phyloP scores from a whole-genome alignment of 78 protist species.

The Dictyostelium purpureum region DNA sequence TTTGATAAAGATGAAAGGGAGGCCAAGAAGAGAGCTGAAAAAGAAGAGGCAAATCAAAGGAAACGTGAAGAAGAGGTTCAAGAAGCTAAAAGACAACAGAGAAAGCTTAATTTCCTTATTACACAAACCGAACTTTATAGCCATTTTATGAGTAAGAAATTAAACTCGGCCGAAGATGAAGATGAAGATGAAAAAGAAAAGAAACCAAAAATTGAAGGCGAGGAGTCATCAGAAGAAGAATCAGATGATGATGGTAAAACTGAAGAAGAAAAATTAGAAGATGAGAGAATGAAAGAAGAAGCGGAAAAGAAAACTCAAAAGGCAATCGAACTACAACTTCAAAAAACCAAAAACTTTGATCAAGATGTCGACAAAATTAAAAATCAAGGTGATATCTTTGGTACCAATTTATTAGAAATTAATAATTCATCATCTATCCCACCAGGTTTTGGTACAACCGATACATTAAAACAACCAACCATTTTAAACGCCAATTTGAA shows the following conservation, averaged over 20 bases:
- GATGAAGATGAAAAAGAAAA: background rate
- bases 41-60: constrained; percentile 72
- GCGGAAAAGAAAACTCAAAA: constrained; percentile 28
- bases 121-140: constrained; percentile 95
- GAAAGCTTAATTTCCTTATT: constrained; percentile 92
- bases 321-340: constrained; percentile 40
- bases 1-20: constrained; percentile 81
- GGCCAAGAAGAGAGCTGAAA: constrained; percentile 77
- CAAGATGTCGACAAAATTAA: constrained; percentile 35
- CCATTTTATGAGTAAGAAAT: constrained; percentile 92
- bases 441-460: background rate
- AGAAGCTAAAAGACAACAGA: constrained; percentile 93
- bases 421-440: background rate
- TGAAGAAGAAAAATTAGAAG: constrained; percentile 48
- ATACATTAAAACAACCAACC: constrained; percentile 67
- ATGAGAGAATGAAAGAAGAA: constrained; percentile 6
- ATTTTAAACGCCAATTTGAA: constrained; percentile 83
- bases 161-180: background rate
- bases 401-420: too few species aligned
- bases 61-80: constrained; percentile 85
- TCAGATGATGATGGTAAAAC: constrained; percentile 18
- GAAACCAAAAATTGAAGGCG: background rate
- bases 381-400: background rate
- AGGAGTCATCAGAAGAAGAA: background rate
- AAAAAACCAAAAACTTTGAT: constrained; percentile 37